Percentiles rank a stretch among this genome's conserved stretches.
Conservation (phyloP, 164 flowering plant species). For the Vitis rotundifolia region DNA sequence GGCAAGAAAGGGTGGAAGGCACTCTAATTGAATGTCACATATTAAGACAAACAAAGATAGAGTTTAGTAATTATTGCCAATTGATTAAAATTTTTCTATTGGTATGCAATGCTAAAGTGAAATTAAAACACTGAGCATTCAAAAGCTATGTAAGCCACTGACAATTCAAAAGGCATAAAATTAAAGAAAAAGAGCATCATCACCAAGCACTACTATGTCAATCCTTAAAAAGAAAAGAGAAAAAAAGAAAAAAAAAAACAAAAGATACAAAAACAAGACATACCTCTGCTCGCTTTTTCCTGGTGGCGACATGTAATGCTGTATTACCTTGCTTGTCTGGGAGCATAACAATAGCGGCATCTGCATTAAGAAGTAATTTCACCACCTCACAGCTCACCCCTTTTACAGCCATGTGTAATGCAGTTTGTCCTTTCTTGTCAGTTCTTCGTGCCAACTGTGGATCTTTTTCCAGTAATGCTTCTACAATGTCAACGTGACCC, state of each 20-base stretch:
- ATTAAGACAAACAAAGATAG: too few species aligned
- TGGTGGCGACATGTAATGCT: conserved; percentile 81
- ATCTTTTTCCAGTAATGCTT: conserved; percentile 65
- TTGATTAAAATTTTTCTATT: too few species aligned
- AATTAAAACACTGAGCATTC: too few species aligned
- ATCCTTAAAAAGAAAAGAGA: too few species aligned
- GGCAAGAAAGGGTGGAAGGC: too few species aligned
- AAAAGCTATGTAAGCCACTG: too few species aligned
- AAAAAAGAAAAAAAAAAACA: background rate
- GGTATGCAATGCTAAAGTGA: too few species aligned
- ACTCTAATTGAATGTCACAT: too few species aligned
- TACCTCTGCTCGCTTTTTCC: conserved; percentile 90
- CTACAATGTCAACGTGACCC: conserved; percentile 80
- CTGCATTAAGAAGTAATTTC: conserved; percentile 69
- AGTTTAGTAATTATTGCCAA: too few species aligned
- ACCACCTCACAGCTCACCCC: conserved; percentile 74
- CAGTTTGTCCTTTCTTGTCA: conserved; percentile 90
- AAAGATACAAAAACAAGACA: background rate
- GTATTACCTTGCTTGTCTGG: conserved; percentile 83
- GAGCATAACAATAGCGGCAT: conserved; percentile 87
- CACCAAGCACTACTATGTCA: too few species aligned
- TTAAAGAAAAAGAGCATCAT: too few species aligned
- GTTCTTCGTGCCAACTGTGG: conserved; percentile 73
- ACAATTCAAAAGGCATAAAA: too few species aligned
- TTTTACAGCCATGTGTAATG: conserved; percentile 91